Evolutionary conservation across 2,329 filamentous ascomycete species (phyloP).

Genomic region (Fonsecaea monophora): DNA sequence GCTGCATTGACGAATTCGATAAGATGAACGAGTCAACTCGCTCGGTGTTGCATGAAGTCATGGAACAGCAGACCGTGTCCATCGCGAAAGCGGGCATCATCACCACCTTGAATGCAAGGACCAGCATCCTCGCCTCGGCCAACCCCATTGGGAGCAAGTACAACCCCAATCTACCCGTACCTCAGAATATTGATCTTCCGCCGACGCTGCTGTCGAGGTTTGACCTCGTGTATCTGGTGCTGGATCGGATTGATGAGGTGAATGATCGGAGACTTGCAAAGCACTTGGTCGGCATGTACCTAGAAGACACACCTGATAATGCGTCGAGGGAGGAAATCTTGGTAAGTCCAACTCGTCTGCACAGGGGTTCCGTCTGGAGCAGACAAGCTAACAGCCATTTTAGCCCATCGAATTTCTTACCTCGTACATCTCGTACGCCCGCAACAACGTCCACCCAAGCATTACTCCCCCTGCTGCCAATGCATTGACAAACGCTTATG

Average conservation of each 20-base stretch:
- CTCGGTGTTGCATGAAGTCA: conserved; percentile 78
- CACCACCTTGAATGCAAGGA: conserved; percentile 90
- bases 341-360: conserved; percentile 59
- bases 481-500: conserved; percentile 84
- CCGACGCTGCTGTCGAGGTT: conserved; percentile 95
- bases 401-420: conserved; percentile 95
- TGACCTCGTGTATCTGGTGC: conserved; percentile 93
- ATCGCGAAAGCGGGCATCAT: conserved; percentile 81
- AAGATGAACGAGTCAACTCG: conserved; percentile 79
- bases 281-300: conserved; percentile 93
- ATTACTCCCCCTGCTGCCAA: conserved; percentile 81
- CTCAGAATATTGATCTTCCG: conserved; percentile 96
- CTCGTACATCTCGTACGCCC: conserved; percentile 95
- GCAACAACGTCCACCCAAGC: conserved; percentile 80
- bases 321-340: conserved; percentile 78
- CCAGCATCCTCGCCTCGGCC: conserved; percentile 93
- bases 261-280: conserved; percentile 86
- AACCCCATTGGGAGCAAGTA: conserved; percentile 99
- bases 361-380: not conserved
- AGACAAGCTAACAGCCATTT: conserved; percentile 26
- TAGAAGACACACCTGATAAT: conserved; percentile 91
- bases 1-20: conserved; percentile 81
- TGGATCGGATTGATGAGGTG: conserved; percentile 91
- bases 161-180: conserved; percentile 92
- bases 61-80: conserved; percentile 81